Evolutionary conservation across 192 early-diverging fungal genomes (phyloP), one percentile per base, ranked within the genome.

Genomic region (Backusella mclennaniae): DNA sequence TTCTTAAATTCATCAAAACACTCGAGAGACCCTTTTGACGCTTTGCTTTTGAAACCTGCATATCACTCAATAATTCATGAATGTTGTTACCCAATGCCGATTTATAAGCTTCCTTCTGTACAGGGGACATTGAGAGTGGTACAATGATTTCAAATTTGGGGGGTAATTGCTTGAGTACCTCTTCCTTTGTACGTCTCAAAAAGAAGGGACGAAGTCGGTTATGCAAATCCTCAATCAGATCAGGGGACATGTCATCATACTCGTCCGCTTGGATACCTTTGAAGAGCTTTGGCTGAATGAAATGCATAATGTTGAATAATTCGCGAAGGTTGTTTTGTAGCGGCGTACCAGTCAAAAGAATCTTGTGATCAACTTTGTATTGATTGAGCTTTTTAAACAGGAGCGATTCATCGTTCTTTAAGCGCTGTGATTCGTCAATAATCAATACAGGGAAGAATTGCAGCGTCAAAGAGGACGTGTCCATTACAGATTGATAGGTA

Each of bases 351-450:
- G 93, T 94, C 69, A 95, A 66, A 8, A 95, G 49, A 7, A 94
- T 78, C 29, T 82, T 82, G 67, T 91, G 85, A 26, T 85, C 83
- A 0, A 82, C 75, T 15, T 80, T 76, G 6, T 94, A 75, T 41
- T 85, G 79, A n/a, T 84, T 80, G 17, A 90, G 78, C 56, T 87
- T 83, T 19, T 77, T 63, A 74, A 93, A 93, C 21, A 91, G 79
- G 69, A 86, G 81, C 66, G 83, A 86, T 59, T 79, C 78, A 72
- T 92, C 89, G 75, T 92, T 93, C 83, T 95, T 95, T 35, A 95
- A 80, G 35, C 94, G 87, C 66, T 95, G 94, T 0, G 91, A 93
- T 74, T 95, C 93, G 76, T 95, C 94, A 15, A 93, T 89, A 4
- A 93, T 76, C 38, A 95, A 46, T n/a, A 77, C 83, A 21, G 88